These are phyloP conservation scores for Aspergillus quadricinctus DNA, from an alignment of 2,329 filamentous ascomycete species.

Conservation along the genomic window DNA sequence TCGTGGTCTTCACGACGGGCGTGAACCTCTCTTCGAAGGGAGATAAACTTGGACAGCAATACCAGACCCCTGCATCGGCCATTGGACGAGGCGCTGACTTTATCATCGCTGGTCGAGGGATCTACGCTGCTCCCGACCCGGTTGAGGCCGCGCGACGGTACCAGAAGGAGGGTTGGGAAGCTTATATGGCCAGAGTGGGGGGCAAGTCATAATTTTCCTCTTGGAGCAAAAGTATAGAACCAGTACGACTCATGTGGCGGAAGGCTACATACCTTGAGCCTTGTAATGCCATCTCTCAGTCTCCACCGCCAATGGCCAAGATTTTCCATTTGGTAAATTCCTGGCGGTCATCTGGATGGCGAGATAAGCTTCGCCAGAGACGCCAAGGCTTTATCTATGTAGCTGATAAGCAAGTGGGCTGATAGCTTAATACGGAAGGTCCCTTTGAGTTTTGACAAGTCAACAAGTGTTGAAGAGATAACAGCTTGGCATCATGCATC, in stretches of 20 bases:
- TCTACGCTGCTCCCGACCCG: conserved; percentile 43
- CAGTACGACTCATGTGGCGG: not conserved
- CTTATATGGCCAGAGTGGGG: conserved; percentile 38
- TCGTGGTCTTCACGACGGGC: conserved; percentile 47
- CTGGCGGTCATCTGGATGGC: not conserved
- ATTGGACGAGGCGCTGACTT: conserved; percentile 45
- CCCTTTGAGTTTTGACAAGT: not conserved
- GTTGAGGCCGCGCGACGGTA: conserved; percentile 42
- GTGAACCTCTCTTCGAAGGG: conserved; percentile 46
- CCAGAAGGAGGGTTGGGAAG: conserved; percentile 44
- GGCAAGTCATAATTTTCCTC: conserved; percentile 3
- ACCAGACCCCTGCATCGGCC: conserved; percentile 45
- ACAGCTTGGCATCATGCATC: not conserved
- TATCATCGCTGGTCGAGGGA: conserved; percentile 45
- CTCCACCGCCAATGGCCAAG: not conserved
- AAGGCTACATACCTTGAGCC: not conserved
- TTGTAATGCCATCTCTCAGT: not conserved
- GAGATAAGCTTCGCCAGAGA: not conserved
- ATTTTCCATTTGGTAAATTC: not conserved
- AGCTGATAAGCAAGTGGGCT: not conserved
- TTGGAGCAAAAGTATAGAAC: not conserved
- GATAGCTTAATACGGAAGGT: not conserved
- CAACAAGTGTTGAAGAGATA: not conserved
- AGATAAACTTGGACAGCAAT: conserved; percentile 46
- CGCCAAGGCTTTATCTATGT: not conserved